These are phyloP conservation scores for Colletotrichum liriopes DNA, from an alignment of 2,329 filamentous ascomycete genomes.

Conservation along the genomic window DNA sequence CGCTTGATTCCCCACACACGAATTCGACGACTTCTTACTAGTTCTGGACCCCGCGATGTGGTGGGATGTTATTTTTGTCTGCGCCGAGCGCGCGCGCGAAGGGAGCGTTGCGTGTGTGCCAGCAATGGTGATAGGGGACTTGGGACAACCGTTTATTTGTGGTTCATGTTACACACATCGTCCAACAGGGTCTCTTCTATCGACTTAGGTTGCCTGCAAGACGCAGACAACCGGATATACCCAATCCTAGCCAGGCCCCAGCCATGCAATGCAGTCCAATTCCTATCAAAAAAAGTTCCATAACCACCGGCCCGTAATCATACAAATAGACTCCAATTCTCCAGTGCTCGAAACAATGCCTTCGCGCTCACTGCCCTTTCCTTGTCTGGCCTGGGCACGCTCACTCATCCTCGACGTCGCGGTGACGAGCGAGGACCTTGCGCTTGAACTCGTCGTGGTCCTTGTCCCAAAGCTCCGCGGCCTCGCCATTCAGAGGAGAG, in stretches of 20 bases:
- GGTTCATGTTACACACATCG: conserved; percentile 26
- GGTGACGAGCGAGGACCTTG: conserved; percentile 75
- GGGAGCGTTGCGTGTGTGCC: conserved; percentile 17
- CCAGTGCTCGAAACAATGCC: conserved; percentile 48
- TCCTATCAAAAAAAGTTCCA: conserved; percentile 51
- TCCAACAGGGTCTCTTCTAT: conserved; percentile 33
- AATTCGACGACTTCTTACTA: conserved; percentile 41
- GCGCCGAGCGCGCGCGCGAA: conserved; percentile 16
- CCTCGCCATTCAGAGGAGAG: conserved; percentile 95
- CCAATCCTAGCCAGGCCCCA: conserved; percentile 35
- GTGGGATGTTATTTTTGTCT: conserved; percentile 30
- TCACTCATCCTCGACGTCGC: conserved; percentile 76
- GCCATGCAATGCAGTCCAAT: conserved; percentile 52
- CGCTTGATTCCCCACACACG: conserved; percentile 45
- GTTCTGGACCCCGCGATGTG: conserved; percentile 31
- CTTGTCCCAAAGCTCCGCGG: conserved; percentile 95
- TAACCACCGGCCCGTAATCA: conserved; percentile 47
- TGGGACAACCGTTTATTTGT: conserved; percentile 27
- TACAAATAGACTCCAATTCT: conserved; percentile 61
- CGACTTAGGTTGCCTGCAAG: conserved; percentile 36
- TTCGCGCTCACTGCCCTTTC: not conserved
- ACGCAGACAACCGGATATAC: conserved; percentile 37
- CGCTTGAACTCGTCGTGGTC: conserved; percentile 90
- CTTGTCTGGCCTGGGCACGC: conserved; percentile 3
- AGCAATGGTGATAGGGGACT: conserved; percentile 25